A percentile compares a stretch with the other conserved stretches of the same genome.
phyloP scores from a whole-genome alignment of 2,329 filamentous ascomycete species.

The Neofusicoccum laricinum region DNA sequence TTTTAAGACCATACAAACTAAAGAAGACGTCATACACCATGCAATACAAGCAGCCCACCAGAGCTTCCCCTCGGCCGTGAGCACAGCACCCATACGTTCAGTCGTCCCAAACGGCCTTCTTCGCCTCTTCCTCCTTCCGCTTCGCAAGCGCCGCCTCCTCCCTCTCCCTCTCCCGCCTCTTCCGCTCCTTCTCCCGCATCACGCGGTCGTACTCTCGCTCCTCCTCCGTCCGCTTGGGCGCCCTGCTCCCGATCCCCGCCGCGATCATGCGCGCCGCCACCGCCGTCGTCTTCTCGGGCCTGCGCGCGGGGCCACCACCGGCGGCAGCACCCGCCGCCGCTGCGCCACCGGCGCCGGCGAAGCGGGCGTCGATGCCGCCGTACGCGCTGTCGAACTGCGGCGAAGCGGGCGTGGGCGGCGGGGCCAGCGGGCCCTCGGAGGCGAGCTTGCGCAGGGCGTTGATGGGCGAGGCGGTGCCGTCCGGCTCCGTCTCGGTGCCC shows the following conservation, averaged over 20 bases:
- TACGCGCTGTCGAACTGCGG: conserved; percentile 23
- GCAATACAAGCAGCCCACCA: neutral
- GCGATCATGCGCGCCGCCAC: conserved; percentile 89
- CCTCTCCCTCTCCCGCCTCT: conserved; percentile 68
- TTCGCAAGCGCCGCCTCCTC: conserved; percentile 62
- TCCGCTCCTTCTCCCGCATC: conserved; percentile 79
- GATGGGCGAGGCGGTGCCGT: conserved; percentile 22
- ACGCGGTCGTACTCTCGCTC: conserved; percentile 82
- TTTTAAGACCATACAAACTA: neutral
- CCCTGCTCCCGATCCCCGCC: conserved; percentile 76
- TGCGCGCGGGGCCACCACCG: conserved; percentile 26
- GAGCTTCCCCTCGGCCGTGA: neutral
- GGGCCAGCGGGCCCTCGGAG: conserved; percentile 23
- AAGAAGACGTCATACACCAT: neutral
- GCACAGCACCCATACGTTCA: conserved; percentile 24
- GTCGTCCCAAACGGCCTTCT: conserved; percentile 81
- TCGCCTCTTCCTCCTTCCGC: conserved; percentile 69
- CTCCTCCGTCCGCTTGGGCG: conserved; percentile 81
- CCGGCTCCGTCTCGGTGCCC: conserved; percentile 25
- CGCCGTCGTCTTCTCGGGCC: conserved; percentile 90
- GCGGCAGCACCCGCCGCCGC: conserved; percentile 22
- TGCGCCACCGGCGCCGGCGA: neutral
- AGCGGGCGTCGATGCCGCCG: conserved; percentile 5
- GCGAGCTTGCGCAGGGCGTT: conserved; percentile 26
- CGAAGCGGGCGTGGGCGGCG: conserved; percentile 35